These are phyloP conservation scores for Atkinsonella hypoxylon DNA, from an alignment of 2,329 filamentous ascomycete species.

Conservation along the genomic window DNA sequence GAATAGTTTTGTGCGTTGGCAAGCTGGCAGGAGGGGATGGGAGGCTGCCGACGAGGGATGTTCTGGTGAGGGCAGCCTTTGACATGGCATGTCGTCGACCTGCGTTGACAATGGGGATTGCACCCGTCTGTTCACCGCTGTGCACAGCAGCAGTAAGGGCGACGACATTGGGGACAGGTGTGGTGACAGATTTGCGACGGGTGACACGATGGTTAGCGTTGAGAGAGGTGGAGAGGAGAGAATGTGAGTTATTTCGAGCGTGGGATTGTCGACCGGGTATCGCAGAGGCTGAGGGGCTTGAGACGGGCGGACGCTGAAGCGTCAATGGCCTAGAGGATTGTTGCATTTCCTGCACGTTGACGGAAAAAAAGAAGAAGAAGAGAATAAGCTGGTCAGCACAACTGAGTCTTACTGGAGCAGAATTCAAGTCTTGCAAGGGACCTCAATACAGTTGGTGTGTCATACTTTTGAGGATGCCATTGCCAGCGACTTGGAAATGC, in stretches of 20 bases:
- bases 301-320: conserved; percentile 48
- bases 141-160: conserved; percentile 63
- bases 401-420: conserved; percentile 19
- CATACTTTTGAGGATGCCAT: conserved; percentile 54
- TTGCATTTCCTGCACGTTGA: conserved; percentile 43
- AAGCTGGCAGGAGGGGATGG: conserved; percentile 57
- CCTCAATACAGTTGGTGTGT: conserved; percentile 14
- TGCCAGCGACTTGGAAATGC: conserved; percentile 27
- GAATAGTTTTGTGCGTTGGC: conserved; percentile 42
- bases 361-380: conserved; percentile 11
- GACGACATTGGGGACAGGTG: conserved; percentile 58
- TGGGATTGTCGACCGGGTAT: conserved; percentile 50
- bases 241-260: conserved; percentile 70
- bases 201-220: conserved; percentile 78
- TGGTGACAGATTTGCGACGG: conserved; percentile 86
- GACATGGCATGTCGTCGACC: conserved; percentile 57
- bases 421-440: conserved; percentile 17
- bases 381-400: conserved; percentile 20
- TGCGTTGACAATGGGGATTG: conserved; percentile 45
- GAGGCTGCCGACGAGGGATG: conserved; percentile 37
- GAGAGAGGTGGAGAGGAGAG: conserved; percentile 62
- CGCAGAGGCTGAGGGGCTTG: conserved; percentile 45
- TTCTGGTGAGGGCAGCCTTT: conserved; percentile 33
- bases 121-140: conserved; percentile 47
- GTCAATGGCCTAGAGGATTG: conserved; percentile 55